These are phyloP conservation scores for Chaetomiaceae sp. DNA, from an alignment of 2,329 filamentous ascomycete genomes.

Conservation along the genomic window DNA sequence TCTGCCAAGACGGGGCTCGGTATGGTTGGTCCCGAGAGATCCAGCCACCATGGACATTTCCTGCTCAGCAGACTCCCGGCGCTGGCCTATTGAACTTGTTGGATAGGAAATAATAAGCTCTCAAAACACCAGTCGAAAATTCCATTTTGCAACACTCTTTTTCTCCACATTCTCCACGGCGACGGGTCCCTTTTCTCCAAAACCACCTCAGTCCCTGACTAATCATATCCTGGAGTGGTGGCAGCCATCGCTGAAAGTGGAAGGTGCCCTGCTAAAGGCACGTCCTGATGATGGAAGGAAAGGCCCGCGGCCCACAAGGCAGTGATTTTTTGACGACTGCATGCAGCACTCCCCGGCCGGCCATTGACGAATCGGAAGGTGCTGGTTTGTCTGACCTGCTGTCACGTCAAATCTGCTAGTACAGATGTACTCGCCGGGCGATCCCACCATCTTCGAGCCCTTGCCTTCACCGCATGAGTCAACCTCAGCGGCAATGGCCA, in stretches of 20 bases:
- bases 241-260: neutral
- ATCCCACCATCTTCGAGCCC: neutral
- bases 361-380: constrained; percentile 4
- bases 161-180: too few species aligned
- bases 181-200: too few species aligned
- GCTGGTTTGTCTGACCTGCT: neutral
- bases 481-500: neutral
- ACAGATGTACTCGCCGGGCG: neutral
- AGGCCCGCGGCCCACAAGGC: neutral
- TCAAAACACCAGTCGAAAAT: too few species aligned
- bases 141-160: too few species aligned
- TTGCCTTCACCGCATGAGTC: constrained; percentile 22
- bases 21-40: too few species aligned
- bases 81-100: too few species aligned
- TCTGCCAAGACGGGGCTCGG: too few species aligned
- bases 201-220: too few species aligned
- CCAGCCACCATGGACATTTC: too few species aligned
- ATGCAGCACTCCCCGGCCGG: neutral
- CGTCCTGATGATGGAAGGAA: neutral
- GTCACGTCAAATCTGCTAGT: neutral
- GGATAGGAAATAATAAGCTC: too few species aligned
- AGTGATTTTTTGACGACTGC: neutral
- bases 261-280: neutral
- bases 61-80: too few species aligned
- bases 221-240: neutral